Evolutionary conservation across 768 basidiomycete species (phyloP), one percentile per base, ranked within the genome.

Genomic region (Auriculariales sp.): DNA sequence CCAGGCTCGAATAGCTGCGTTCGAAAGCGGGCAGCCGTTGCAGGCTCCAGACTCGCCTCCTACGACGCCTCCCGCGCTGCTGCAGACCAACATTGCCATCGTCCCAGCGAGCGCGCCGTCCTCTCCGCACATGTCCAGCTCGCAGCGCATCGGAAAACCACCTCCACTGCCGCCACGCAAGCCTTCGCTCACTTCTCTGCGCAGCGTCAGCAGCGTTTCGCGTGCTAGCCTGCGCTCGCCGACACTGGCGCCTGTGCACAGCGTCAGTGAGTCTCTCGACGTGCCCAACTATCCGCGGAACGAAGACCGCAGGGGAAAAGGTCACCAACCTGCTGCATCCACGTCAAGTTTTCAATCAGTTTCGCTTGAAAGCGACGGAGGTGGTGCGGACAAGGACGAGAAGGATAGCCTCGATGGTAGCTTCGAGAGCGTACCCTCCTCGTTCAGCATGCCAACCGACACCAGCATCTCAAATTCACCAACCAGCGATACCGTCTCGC

Each of bases 301-400:
- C 42, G 28, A 51, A 29, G 67, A 64, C 52, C 64, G 62, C 51
- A 66, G 64, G 48, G 61, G 59, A 34, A 53, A 63, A 15, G 67
- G 70, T 34, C 83, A 87, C 59, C 72, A 67, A 3, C 72, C 75
- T 3, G 73, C 72, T 2, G 83, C 83, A 1, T 88, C 85, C 45
- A 73, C 85, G 32, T 87, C 85, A 2, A 88, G 85, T 27, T 86
- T 89, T 53, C 83, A 86, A 56, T 86, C 85, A 2, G 81, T 88
- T 24, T 88, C 85, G 1, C 71, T 88, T 15, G 87, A 84, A 1
- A 82, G 81, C 5, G 79, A 81, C 53, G 61, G 68, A 65, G 66
- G 62, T 32, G 62, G 56, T 3, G 51, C 58, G 19, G 61, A 62
- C 28, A 74, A 78, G 32, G 54, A 64, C 2, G 79, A 81, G 54